A percentile compares a stretch with the other conserved stretches of the same genome.
phyloP scores from a whole-genome alignment of 2,329 filamentous ascomycete species.

The Myrmaecium sp. region DNA sequence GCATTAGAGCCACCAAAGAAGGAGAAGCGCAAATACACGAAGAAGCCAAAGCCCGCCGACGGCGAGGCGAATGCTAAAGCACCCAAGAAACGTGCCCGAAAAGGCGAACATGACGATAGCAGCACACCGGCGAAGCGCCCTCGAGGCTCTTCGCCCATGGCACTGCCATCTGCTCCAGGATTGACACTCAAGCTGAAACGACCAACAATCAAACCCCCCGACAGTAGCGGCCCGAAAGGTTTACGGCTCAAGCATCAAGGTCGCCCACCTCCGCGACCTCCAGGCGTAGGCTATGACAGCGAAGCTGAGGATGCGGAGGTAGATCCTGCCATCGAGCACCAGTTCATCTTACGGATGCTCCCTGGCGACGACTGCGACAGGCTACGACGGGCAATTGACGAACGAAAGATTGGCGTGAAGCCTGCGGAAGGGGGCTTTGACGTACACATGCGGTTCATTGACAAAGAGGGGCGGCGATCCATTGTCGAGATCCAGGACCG shows the following conservation, averaged over 20 bases:
- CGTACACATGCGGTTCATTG: constrained; percentile 64
- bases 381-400: constrained; percentile 55
- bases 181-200: constrained; percentile 32
- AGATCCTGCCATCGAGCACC: constrained; percentile 78
- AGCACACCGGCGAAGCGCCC: constrained; percentile 12
- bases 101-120: constrained; percentile 16
- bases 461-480: constrained; percentile 54
- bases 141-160: constrained; percentile 2
- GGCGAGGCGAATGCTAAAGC: constrained; percentile 17
- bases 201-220: constrained; percentile 3
- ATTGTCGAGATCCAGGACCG: constrained; percentile 52
- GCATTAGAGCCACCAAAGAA: constrained; percentile 13
- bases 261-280: constrained; percentile 49
- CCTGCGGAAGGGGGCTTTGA: constrained; percentile 53
- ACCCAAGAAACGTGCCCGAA: constrained; percentile 18
- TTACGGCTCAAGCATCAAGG: constrained; percentile 31
- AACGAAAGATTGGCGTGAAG: constrained; percentile 57
- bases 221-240: constrained; percentile 6
- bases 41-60: constrained; percentile 16
- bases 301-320: constrained; percentile 80
- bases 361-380: constrained; percentile 78
- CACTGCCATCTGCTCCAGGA: constrained; percentile 24
- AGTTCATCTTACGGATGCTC: constrained; percentile 76
- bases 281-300: constrained; percentile 88
- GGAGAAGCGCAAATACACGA: constrained; percentile 26